Base-by-base conservation (phyloP, 1,284 basidiomycete genomes). In the Heterobasidion annosum region DNA sequence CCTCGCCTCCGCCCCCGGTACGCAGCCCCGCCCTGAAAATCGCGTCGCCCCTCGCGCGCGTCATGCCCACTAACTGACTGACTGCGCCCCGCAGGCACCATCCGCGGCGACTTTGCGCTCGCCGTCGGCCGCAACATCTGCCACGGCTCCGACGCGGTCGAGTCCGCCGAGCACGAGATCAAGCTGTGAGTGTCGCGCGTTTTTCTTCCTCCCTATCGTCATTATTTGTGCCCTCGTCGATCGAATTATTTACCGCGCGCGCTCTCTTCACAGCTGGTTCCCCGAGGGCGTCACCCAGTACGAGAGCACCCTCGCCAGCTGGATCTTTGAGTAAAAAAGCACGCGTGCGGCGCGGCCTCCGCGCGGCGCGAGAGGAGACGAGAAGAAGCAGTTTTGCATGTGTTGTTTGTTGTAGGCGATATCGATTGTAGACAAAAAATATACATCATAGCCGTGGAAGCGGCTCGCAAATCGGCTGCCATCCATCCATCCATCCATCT, bases 111-210 rank as follows among this genome's bases (percentile, higher is more conserved):
- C 76, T 96, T 80, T 73, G 88, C 88, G 64, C 87, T 98, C 66
- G 90, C 92, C 64, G 89, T 94, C 64, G 95, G 92, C 59, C 88
- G 91, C 64, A 94, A 94, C 79, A 88, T 94, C 72, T 91, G 89
- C 79, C 92, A 98, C 75, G 95, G 94, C 59, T 95, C 91, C 59
- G 94, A 97, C 78, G 79, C 89, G 54, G 88, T 94, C 64, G 91
- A 93, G 74, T 92, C 72, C 67, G 93, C 91, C 50, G 82, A 95
- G 73, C 91, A 92, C 76, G 93, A 96, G 76, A 95, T 96, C 64
- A 76, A 73, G 48, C 82, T 96, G 85, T 96, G 72, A 73, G 86
- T 77, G 8, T 34, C 48, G 6, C 25, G 46, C 34, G 3, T 18
- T 18, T 0, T 9, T 18, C 34, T 13, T 55, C 37, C 47, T 56